Base-by-base conservation (phyloP, 2,329 filamentous ascomycete species). In the Fusarium robinianum region DNA sequence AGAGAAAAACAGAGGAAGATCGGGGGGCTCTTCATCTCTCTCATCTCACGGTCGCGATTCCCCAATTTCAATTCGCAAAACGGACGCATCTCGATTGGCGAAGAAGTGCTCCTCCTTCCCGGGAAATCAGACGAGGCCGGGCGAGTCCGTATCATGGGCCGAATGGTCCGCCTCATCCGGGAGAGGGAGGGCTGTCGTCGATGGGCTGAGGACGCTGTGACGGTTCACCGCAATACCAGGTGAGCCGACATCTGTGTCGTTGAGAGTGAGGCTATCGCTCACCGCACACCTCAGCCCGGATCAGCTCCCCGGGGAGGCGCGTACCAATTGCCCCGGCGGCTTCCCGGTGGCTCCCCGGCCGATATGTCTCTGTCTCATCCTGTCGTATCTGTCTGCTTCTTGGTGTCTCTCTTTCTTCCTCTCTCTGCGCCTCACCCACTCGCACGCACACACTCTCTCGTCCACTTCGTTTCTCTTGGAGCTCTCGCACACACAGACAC, bases 221-320 rank as follows among this genome's bases (percentile, higher is more conserved):
- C 45, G 45, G 44, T 49, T 39, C 35, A 44, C 47, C 51, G 25
- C 47, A 47, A 31, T 51, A 53, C 36, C 22, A 32, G 34, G 48
- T 55, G 51, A 55, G 35, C 41, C 38, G 38, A 53, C 43, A 18
- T 30, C 47, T 37, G 30, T 40, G 49, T 53, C 45, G 41, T 21
- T 23, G 22, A 30, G 24, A 38, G 25, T 5, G 38, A 45, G 25
- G 38, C 38, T 34, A 23, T 29, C 12, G 19, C 46, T 59, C 57
- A 60, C 57, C 57, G 57, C 46, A 60, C 57, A 57, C 57, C 57
- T 60, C 50, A 51, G 41, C 41, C 55, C 50, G 33, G 50, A 42
- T 47, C 34, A 38, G 42, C 38, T 36, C 38, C 44, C 29, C 38
- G 45, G n/a, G n/a, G 44, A 29, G 36, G 49, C 44, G 41, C 46